Evolutionary conservation across 345 rosid genomes (phyloP).

Genomic region (Sisymbrium altissimum): DNA sequence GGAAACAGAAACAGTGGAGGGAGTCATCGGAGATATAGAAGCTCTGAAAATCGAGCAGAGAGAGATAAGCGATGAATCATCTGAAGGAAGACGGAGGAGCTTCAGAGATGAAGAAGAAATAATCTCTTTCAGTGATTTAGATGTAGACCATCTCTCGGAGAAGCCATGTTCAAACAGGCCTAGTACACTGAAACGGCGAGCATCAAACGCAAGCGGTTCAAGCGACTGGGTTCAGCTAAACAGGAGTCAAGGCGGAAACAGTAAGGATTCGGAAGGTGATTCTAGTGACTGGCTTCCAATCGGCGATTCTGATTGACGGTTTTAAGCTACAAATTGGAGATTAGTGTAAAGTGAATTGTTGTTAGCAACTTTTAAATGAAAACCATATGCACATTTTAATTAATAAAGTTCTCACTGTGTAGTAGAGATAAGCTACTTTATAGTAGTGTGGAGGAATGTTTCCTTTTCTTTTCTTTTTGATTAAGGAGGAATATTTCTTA

Average conservation of each 20-base stretch:
- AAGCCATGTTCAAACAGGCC: conserved; percentile 29
- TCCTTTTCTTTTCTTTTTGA: too few species aligned
- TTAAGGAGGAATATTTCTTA: too few species aligned
- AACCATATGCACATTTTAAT: background rate
- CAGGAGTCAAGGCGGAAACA: conserved; percentile 37
- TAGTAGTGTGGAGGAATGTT: background rate
- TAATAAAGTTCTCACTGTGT: background rate
- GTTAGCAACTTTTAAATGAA: background rate
- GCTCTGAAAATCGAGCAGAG: conserved; percentile 33
- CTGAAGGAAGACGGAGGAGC: conserved; percentile 38
- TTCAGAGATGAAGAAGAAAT: conserved; percentile 43
- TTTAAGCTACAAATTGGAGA: conserved; percentile 19
- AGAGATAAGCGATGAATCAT: conserved; percentile 40
- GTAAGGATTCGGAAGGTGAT: conserved; percentile 61
- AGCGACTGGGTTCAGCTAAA: conserved; percentile 63
- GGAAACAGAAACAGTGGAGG: conserved; percentile 13
- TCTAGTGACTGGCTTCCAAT: conserved; percentile 64
- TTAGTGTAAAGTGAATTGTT: conserved; percentile 38
- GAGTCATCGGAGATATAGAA: conserved; percentile 31
- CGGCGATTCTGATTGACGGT: conserved; percentile 48
- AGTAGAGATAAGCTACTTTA: background rate
- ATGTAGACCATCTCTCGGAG: conserved; percentile 37
- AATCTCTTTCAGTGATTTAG: conserved; percentile 65
- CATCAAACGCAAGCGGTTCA: conserved; percentile 48
- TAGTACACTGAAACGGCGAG: conserved; percentile 10